Percentiles rank a stretch among this genome's conserved stretches.
Evolutionary conservation across 2,329 filamentous ascomycete species (phyloP).

Genomic region (Ophiostoma tasmaniense): DNA sequence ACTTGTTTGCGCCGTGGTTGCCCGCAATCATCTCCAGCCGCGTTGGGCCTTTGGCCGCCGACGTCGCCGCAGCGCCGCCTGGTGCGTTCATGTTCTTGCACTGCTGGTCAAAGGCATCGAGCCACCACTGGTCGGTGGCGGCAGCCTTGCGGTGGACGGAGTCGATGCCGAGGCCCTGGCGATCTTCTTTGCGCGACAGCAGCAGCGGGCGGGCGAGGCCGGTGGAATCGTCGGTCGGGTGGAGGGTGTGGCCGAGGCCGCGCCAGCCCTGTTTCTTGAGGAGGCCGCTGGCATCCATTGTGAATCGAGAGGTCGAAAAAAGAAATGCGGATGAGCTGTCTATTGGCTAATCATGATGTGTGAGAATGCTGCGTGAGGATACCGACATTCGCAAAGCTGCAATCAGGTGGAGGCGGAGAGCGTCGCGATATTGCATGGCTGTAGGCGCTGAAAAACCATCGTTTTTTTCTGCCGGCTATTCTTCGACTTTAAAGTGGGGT

Average conservation of each 20-base stretch:
- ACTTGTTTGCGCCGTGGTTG: slow-evolving; percentile 40
- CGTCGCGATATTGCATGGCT: slow-evolving; percentile 1
- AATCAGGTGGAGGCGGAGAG: neutral
- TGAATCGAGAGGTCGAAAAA: neutral
- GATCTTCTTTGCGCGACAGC: slow-evolving; percentile 73
- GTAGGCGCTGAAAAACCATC: neutral
- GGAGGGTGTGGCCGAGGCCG: slow-evolving; percentile 79
- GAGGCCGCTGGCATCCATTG: slow-evolving; percentile 77
- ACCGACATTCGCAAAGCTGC: neutral
- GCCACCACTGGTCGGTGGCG: slow-evolving; percentile 87
- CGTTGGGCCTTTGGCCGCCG: slow-evolving; percentile 31
- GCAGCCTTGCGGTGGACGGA: slow-evolving; percentile 51
- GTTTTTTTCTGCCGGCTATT: slow-evolving; percentile 18
- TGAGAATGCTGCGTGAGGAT: neutral
- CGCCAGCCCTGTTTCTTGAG: slow-evolving; percentile 84
- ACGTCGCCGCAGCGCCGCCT: slow-evolving; percentile 32
- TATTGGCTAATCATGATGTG: neutral
- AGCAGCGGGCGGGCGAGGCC: slow-evolving; percentile 79
- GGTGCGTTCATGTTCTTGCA: slow-evolving; percentile 68
- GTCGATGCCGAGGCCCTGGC: slow-evolving; percentile 72
- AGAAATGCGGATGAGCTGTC: neutral
- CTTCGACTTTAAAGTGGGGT: slow-evolving; percentile 10
- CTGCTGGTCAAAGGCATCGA: slow-evolving; percentile 87
- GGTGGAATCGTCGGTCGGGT: slow-evolving; percentile 60
- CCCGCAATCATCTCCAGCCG: slow-evolving; percentile 43